Conservation (phyloP, 2,329 filamentous ascomycete species). For the Didymella lethalis region DNA sequence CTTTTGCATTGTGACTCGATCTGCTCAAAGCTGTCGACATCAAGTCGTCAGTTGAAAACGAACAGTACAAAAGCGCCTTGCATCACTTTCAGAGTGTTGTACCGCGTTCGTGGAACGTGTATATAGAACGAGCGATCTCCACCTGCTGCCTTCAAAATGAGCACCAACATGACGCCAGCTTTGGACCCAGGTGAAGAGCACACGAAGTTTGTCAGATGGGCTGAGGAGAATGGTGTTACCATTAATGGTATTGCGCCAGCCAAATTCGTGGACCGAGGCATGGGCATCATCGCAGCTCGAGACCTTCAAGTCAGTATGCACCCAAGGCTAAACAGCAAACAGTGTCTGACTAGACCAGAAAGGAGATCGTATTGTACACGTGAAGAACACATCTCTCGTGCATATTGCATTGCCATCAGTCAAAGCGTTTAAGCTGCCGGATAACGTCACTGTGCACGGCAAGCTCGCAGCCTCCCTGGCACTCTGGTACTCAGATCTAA, state of each 20-base stretch:
- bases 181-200: conserved; percentile 51
- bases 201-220: conserved; percentile 73
- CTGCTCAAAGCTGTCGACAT: not conserved
- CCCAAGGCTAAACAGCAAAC: not conserved
- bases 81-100: not conserved
- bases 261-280: conserved; percentile 73
- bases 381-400: conserved; percentile 70
- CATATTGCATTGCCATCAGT: conserved; percentile 67
- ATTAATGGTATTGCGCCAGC: conserved; percentile 73
- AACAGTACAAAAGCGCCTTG: not conserved
- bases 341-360: conserved; percentile 54
- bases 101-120: not conserved
- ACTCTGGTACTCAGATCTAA: conserved; percentile 50
- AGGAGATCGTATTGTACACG: conserved; percentile 68
- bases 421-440: conserved; percentile 57
- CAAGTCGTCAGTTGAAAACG: not conserved
- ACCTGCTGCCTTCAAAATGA: conserved; percentile 1
- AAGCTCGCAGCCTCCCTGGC: conserved; percentile 74
- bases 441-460: conserved; percentile 70
- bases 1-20: conserved; percentile 17
- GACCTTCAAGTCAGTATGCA: conserved; percentile 65
- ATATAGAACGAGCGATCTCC: not conserved
- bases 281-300: conserved; percentile 77
- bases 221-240: conserved; percentile 67
- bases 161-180: conserved; percentile 40